Evolutionary conservation across 2,329 filamentous ascomycete species (phyloP).

Genomic region (Pseudogymnoascus sp.): DNA sequence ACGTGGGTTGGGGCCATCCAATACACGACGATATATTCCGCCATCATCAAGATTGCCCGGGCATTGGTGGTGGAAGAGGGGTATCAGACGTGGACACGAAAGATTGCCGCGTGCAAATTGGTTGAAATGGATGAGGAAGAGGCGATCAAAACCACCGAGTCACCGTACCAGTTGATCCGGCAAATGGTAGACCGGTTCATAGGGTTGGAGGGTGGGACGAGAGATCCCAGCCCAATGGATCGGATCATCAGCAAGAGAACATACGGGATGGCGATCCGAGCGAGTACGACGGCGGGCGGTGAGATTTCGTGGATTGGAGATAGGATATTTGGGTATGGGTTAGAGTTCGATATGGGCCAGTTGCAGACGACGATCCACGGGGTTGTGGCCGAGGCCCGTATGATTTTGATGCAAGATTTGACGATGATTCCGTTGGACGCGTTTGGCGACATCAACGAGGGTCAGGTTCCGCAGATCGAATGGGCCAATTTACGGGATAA

Average conservation of each 20-base stretch:
- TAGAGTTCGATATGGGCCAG: not conserved
- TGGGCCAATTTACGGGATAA: not conserved
- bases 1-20: not conserved
- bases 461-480: not conserved
- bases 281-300: not conserved
- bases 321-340: not conserved
- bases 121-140: not conserved
- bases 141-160: not conserved
- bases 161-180: not conserved
- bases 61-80: not conserved
- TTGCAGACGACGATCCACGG: not conserved
- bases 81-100: not conserved
- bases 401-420: not conserved
- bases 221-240: not conserved
- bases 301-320: not conserved
- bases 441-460: not conserved
- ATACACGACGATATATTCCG: not conserved
- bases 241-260: conserved; percentile 5
- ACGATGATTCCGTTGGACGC: not conserved
- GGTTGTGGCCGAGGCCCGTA: not conserved
- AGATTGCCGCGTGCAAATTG: not conserved
- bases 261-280: conserved; percentile 29
- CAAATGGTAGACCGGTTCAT: not conserved
- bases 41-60: not conserved
- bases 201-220: not conserved